Base-by-base conservation (phyloP, 352 stramenopile genomes). In the Phytophthora uliginosa region DNA sequence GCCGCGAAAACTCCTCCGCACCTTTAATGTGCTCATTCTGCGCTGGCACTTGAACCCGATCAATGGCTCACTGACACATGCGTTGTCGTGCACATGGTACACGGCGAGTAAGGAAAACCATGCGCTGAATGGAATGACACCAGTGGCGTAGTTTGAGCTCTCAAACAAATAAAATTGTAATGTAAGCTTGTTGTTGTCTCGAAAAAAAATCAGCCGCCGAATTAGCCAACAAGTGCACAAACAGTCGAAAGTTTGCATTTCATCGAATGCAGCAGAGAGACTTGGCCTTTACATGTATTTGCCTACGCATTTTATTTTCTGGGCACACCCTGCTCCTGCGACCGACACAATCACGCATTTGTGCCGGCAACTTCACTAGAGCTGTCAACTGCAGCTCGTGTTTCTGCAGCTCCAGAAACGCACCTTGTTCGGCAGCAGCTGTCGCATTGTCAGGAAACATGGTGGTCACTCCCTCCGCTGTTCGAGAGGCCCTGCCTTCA, bases 21-120 rank as follows among this genome's bases (percentile, higher is more conserved):
- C 69, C 40, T 80, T 80, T 31, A 77, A 80, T 34, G 50, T 60
- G 33, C 54, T 60, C 8, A 17, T 76, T 48, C 17, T 76, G 6
- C 63, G 63, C n/a, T 74, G 66, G 59, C 33, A 63, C 28, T 51
- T 79, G 45, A 63, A 76, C 56, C 38, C 63, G 28, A 36, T 24
- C 53, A 67, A 56, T 51, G 61, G 66, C 4, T 59, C 24, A 5
- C 17, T 75, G 47, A 71, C 50, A 4, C 63, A 75, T 33, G 63
- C 58, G 0, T 28, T 54, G 47, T 31, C 47, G 8, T 54, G 47
- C 22, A 54, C 47, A 7, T 50, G 42, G 42, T 50, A 50, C 47
- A 54, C 20, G 9, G 47, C 20, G 22, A 54, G 47, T 18, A 54
- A 54, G 20, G 47, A 54, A 20, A 54, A 54, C 20, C 47, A 54